Conservation (phyloP, 2,329 filamentous ascomycete species). For the Ceratocystis colombiana region DNA sequence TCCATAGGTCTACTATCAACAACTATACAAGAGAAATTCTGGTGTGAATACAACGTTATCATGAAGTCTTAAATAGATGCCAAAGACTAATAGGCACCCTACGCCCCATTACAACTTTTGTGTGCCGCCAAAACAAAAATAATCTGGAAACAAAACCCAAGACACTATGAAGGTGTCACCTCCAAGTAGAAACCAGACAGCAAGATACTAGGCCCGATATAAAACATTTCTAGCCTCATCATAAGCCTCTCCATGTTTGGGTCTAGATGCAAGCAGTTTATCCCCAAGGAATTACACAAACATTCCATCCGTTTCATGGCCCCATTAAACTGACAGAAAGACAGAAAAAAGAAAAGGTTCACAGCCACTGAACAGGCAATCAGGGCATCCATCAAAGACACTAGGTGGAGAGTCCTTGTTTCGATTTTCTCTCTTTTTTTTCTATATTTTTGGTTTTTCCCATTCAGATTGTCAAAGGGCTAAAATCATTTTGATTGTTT, state of each 20-base stretch:
- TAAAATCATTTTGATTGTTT: slow-evolving; percentile 39
- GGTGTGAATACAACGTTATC: slow-evolving; percentile 27
- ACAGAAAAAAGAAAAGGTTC: slow-evolving; percentile 8
- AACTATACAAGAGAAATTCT: slow-evolving; percentile 34
- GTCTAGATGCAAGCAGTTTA: background rate
- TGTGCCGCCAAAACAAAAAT: slow-evolving; percentile 10
- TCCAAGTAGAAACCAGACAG: background rate
- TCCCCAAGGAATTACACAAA: background rate
- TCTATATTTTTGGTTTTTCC: slow-evolving; percentile 20
- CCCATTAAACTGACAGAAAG: background rate
- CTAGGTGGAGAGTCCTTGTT: slow-evolving; percentile 19
- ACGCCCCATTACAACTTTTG: slow-evolving; percentile 30
- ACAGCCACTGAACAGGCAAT: slow-evolving; percentile 27
- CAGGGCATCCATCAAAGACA: slow-evolving; percentile 30
- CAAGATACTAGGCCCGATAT: background rate
- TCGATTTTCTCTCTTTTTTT: slow-evolving; percentile 25
- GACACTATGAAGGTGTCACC: background rate
- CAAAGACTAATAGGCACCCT: slow-evolving; percentile 25
- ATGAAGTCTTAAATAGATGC: slow-evolving; percentile 11
- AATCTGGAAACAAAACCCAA: slow-evolving; percentile 25
- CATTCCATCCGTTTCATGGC: background rate
- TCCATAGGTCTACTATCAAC: slow-evolving; percentile 39
- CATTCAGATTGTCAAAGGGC: slow-evolving; percentile 18
- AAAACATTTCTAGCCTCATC: background rate
- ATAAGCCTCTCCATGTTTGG: background rate